Evolutionary conservation across 75 land plant species (phyloP), one percentile per base, ranked within the genome.

Genomic region (Sequoiadendron giganteum): DNA sequence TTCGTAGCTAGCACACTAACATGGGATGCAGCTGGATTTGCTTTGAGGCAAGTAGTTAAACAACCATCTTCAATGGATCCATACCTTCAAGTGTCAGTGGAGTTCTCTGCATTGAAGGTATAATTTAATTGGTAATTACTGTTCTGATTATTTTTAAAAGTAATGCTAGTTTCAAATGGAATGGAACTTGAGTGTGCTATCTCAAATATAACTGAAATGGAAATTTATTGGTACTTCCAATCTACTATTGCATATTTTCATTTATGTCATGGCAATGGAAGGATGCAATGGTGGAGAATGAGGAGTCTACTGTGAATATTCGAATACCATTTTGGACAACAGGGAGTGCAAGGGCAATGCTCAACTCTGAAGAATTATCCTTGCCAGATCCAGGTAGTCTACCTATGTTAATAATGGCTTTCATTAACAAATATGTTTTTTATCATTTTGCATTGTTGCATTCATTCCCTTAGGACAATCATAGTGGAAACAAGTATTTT

Each of bases 291-390:
- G 90, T 45, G 10, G 48, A 87, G 72, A 82, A 79, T 39, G 58
- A 87, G 72, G 47, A 65, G 49, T 90, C 95, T 39, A 91, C 92
- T 52, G 49, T 97, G 72, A 89, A 92, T 82, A 72, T 97, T 70
- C 86, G 99, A 47, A 90, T 97, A 87, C 99, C 99, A 73, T 89
- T 83, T 68, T 98, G 99, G 99, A 90, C 94, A 52, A 86, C 89
- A 80, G 43, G 49, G 76, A 91, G 88, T 52, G 90, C 90, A 8
- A 89, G 86, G 30, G 95, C 95, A 68, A 42, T 30, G 8, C 72
- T 96, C 58, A 95, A 96, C 88, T 91, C 58, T 84, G 86, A 91
- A 85, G 56, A 89, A 21, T 68, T 98, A 77, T 49, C 88, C 40
- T 15, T 89, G 84, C 93, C 96, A 75, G 10, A 85, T 90, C 94